phyloP scores from a whole-genome alignment of 75 land plant species.

The Selaginella moellendorffii region DNA sequence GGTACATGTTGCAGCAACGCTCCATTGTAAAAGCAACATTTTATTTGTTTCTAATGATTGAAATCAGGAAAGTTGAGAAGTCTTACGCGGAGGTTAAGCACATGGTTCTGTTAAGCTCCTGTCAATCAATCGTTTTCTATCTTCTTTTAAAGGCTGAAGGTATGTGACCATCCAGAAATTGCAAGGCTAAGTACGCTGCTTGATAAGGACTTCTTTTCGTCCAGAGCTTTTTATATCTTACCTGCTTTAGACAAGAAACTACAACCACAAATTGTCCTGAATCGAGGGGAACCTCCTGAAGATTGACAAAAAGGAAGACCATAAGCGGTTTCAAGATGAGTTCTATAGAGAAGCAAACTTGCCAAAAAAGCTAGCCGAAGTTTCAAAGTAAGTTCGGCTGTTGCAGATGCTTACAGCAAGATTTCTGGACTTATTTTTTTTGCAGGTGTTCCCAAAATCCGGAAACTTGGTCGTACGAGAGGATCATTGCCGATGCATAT shows the following conservation, averaged over 20 bases:
- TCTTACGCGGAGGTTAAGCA: conserved; percentile 81
- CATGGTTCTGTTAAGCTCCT: conserved; percentile 67
- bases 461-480: too few species aligned
- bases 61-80: conserved; percentile 39
- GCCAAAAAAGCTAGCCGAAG: conserved; percentile 39
- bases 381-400: not conserved
- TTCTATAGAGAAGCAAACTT: conserved; percentile 50
- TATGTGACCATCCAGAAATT: conserved; percentile 71
- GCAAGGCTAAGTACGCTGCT: conserved; percentile 52
- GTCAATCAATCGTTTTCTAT: conserved; percentile 76
- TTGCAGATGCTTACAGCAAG: too few species aligned
- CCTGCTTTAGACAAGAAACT: conserved; percentile 83
- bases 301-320: conserved; percentile 15
- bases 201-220: conserved; percentile 47
- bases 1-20: conserved; percentile 84
- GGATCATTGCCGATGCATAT: too few species aligned
- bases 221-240: not conserved
- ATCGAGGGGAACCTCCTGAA: not conserved
- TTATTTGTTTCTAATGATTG: conserved; percentile 31
- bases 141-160: conserved; percentile 75
- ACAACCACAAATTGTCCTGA: conserved; percentile 50
- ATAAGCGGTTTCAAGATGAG: conserved; percentile 54
- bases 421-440: too few species aligned
- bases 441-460: too few species aligned
- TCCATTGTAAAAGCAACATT: conserved; percentile 47